Conservation (phyloP, 2,329 filamentous ascomycete genomes). For the Pseudogymnoascus sp. region DNA sequence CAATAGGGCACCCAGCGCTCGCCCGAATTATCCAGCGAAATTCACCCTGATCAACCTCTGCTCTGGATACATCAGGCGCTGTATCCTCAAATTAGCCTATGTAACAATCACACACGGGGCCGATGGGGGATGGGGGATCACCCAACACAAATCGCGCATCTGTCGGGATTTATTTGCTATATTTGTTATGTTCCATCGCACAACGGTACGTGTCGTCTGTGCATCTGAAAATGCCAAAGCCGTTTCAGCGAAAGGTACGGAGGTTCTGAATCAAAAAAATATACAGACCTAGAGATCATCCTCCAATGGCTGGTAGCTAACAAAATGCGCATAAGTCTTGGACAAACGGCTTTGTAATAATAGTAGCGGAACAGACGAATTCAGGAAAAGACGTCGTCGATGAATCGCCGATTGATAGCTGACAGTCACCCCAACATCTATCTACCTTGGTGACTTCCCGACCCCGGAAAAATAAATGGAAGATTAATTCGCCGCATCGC, state of each 20-base stretch:
- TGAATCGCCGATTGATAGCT: not conserved
- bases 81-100: not conserved
- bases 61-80: not conserved
- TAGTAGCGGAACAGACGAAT: not conserved
- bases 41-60: not conserved
- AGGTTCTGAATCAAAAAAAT: not conserved
- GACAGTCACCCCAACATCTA: not conserved
- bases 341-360: not conserved
- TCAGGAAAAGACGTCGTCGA: not conserved
- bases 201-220: not conserved
- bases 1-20: not conserved
- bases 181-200: not conserved
- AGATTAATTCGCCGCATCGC: not conserved
- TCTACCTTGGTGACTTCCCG: not conserved
- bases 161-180: not conserved
- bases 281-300: not conserved
- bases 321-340: not conserved
- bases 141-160: not conserved
- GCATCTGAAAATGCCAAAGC: not conserved
- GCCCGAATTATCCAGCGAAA: constrained; percentile 6
- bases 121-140: not conserved
- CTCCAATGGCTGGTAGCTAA: not conserved
- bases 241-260: not conserved
- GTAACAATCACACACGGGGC: not conserved
- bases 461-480: not conserved